phyloP scores from a whole-genome alignment of 2,329 filamentous ascomycete genomes.

The Hypoxylon sp. region DNA sequence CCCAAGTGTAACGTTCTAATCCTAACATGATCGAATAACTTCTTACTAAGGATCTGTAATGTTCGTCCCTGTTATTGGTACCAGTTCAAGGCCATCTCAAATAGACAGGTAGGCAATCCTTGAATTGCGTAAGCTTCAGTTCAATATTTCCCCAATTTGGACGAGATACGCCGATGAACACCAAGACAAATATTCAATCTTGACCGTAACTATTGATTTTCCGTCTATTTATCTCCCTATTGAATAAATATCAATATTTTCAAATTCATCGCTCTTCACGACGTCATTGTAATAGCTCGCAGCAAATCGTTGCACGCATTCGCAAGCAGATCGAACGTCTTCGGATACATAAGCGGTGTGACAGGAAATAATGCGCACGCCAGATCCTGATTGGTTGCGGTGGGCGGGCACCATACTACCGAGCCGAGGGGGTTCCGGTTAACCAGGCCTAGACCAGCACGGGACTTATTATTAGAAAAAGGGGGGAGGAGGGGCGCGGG shows the following conservation, averaged over 20 bases:
- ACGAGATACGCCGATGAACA: background rate
- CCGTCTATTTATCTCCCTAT: background rate
- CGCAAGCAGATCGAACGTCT: conserved; percentile 4
- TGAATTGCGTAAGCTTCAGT: conserved; percentile 4
- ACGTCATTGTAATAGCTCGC: background rate
- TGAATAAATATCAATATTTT: background rate
- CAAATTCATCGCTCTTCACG: background rate
- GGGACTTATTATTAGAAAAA: conserved; percentile 23
- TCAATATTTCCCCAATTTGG: background rate
- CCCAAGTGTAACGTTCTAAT: background rate
- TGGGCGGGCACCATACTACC: conserved; percentile 30
- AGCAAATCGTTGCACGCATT: conserved; percentile 1
- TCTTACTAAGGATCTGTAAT: background rate
- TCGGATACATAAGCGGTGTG: conserved; percentile 32
- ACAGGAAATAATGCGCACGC: conserved; percentile 6
- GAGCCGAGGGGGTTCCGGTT: conserved; percentile 39
- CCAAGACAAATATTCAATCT: conserved; percentile 2
- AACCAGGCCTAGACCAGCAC: conserved; percentile 15
- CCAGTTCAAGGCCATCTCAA: background rate
- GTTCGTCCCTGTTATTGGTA: background rate
- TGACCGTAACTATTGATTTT: background rate
- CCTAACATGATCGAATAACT: background rate
- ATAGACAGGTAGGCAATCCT: background rate
- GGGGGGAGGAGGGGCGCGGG: conserved; percentile 11
- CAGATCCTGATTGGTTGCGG: conserved; percentile 31